Evolutionary conservation across 2,329 filamentous ascomycete species (phyloP), one percentile per base, ranked within the genome.

Genomic region (Xylariomycetidae sp.): DNA sequence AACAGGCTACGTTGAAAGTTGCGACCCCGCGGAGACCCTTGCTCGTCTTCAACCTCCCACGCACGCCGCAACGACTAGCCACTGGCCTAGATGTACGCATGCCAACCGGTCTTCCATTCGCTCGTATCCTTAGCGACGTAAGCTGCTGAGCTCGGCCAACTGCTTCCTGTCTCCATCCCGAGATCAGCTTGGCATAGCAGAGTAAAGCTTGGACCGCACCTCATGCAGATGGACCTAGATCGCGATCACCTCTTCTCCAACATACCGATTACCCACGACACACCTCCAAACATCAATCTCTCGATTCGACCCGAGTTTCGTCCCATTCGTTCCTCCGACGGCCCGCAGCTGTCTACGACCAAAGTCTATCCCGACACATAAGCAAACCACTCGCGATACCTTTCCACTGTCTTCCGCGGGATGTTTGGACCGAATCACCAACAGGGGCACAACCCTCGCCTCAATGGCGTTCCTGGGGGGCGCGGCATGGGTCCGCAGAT

Each of bases 341-440:
- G 14, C 14, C 39, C 32, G 27, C 19, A 15, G 22, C 16, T 20
- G 14, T 22, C 31, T 20, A 34, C 17, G n/a, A n/a, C n/a, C n/a
- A n/a, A n/a, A n/a, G n/a, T n/a, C n/a, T n/a, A n/a, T n/a, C n/a
- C n/a, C n/a, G n/a, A n/a, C n/a, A n/a, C n/a, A n/a, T n/a, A n/a
- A n/a, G n/a, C n/a, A n/a, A n/a, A n/a, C n/a, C n/a, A n/a, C n/a
- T n/a, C n/a, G n/a, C n/a, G n/a, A n/a, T n/a, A n/a, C n/a, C n/a
- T 16, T 27, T 33, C 18, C 26, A 33, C 25, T 12, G 25, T 35
- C 13, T 29, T 32, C 27, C 60, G 57, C 63, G 70, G 71, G 58
- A 88, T 88, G 83, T 88, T 82, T 69, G 78, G 76, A 54, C 79
- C 85, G 60, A 71, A 70, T 56, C 79, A 74, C 57, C 79, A 84